Percentiles rank a stretch among this genome's conserved stretches.
These are phyloP conservation scores for Penicillium fimorum DNA, from an alignment of 495 filamentous ascomycete genomes.

Conservation along the genomic window DNA sequence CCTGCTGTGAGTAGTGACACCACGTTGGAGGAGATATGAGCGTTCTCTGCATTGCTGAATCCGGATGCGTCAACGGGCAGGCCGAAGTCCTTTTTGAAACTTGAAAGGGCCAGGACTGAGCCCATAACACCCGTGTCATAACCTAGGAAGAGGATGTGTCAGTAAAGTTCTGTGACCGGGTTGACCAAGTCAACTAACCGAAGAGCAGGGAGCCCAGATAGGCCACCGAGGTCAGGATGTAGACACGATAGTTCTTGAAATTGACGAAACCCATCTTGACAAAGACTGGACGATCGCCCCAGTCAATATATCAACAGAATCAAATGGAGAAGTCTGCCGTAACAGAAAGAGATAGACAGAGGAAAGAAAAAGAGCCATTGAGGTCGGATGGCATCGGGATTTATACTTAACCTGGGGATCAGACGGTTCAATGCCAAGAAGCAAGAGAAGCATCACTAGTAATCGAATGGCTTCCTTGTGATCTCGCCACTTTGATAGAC, in stretches of 20 bases:
- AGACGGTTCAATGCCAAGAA: conserved; percentile 8
- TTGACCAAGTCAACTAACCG: conserved; percentile 26
- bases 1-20: conserved; percentile 64
- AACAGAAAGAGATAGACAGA: neutral
- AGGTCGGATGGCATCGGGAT: conserved; percentile 7
- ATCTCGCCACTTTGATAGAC: conserved; percentile 1
- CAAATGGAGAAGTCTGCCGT: neutral
- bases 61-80: conserved; percentile 33
- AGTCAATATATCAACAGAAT: neutral
- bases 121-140: conserved; percentile 63
- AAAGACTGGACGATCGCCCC: neutral
- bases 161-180: neutral
- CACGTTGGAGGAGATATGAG: conserved; percentile 53
- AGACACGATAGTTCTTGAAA: conserved; percentile 53
- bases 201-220: conserved; percentile 55
- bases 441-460: conserved; percentile 8
- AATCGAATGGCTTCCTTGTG: conserved; percentile 9
- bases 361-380: neutral
- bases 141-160: conserved; percentile 20
- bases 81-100: conserved; percentile 57
- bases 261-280: conserved; percentile 29
- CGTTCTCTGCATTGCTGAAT: conserved; percentile 37
- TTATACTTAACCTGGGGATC: conserved; percentile 14
- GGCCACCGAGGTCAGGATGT: conserved; percentile 53
- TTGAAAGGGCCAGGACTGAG: conserved; percentile 51